Evolutionary conservation across 2,329 filamentous ascomycete genomes (phyloP).

Genomic region (Xylariaceae sp.): DNA sequence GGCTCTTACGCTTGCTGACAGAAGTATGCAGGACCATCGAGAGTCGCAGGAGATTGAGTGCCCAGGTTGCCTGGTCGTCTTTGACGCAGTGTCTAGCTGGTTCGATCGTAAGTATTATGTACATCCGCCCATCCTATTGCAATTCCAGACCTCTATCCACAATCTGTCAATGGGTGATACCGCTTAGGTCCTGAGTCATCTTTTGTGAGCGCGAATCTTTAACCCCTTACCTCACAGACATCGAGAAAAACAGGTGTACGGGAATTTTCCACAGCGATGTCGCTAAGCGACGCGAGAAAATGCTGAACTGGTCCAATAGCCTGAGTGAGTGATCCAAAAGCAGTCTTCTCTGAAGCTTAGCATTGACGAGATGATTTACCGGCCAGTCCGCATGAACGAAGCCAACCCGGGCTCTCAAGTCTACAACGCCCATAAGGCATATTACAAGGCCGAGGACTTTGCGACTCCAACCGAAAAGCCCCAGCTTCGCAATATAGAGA

Average conservation of each 20-base stretch:
- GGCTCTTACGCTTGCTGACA: too few species aligned
- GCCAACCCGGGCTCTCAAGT: background rate
- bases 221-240: too few species aligned
- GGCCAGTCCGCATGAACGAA: background rate
- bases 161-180: too few species aligned
- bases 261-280: slow-evolving; percentile 33
- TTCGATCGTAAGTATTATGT: too few species aligned
- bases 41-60: slow-evolving; percentile 41
- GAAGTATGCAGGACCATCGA: slow-evolving; percentile 37
- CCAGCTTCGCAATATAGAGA: too few species aligned
- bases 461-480: background rate
- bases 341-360: background rate
- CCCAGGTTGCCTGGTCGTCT: slow-evolving; percentile 48
- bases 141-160: too few species aligned
- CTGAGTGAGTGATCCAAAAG: slow-evolving; percentile 3
- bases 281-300: slow-evolving; percentile 33
- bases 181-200: too few species aligned
- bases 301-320: slow-evolving; percentile 32
- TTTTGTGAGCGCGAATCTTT: too few species aligned
- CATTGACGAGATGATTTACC: background rate
- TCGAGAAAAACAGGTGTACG: slow-evolving; percentile 41
- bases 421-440: slow-evolving; percentile 6
- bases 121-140: too few species aligned
- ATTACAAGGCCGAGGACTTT: slow-evolving; percentile 13
- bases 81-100: too few species aligned